Percentiles rank a stretch among this genome's conserved stretches.
phyloP scores from a whole-genome alignment of 1,284 basidiomycete genomes.

The Marasmius fiardii region DNA sequence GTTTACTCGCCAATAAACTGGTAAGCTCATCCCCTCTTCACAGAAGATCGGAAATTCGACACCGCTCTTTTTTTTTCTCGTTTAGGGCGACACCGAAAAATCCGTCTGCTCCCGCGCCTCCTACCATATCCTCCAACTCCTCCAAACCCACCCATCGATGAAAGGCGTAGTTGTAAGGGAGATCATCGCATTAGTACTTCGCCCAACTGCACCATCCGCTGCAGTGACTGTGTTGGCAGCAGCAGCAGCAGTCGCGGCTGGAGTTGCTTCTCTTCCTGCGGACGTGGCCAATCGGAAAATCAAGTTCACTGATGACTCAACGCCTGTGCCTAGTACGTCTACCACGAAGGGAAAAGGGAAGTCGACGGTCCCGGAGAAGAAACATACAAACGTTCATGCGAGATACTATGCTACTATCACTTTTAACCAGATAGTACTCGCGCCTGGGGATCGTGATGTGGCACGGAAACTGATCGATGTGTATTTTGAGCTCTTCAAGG shows the following conservation, averaged over 20 bases:
- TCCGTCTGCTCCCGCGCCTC: conserved; percentile 89
- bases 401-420: conserved; percentile 93
- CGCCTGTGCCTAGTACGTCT: conserved; percentile 34
- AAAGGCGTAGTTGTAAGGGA: conserved; percentile 90
- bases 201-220: conserved; percentile 44
- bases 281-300: conserved; percentile 20
- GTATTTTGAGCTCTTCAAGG: conserved; percentile 95
- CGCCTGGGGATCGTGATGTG: conserved; percentile 68
- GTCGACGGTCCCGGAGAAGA: conserved; percentile 19
- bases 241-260: conserved; percentile 20
- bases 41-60: too few species aligned
- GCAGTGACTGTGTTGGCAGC: conserved; percentile 31
- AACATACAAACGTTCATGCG: conserved; percentile 57
- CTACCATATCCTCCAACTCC: conserved; percentile 84
- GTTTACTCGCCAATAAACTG: conserved; percentile 92
- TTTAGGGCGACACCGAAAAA: conserved; percentile 86
- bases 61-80: conserved; percentile 1
- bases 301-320: conserved; percentile 30
- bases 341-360: conserved; percentile 24
- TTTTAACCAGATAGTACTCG: conserved; percentile 90
- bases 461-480: conserved; percentile 85
- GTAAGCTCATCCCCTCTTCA: too few species aligned
- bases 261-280: conserved; percentile 14
- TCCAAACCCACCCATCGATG: conserved; percentile 94
- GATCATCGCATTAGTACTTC: conserved; percentile 77